A percentile compares a stretch with the other conserved stretches of the same genome.
Conservation (phyloP, 2,329 filamentous ascomycete genomes). For the Fusarium xyrophilum region DNA sequence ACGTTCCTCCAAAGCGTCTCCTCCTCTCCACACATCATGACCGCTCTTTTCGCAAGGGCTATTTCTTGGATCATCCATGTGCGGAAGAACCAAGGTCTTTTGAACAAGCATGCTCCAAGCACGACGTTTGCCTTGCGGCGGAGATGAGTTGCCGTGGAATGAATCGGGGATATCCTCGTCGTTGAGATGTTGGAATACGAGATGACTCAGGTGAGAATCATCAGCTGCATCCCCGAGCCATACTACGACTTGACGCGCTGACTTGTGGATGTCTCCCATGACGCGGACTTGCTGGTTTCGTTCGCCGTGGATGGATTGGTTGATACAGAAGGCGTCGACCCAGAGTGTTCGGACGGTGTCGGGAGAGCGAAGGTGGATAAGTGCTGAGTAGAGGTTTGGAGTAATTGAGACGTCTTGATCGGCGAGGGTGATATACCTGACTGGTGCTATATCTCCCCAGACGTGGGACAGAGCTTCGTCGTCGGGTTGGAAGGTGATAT, state of each 20-base stretch:
- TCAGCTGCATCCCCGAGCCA: conserved; percentile 12
- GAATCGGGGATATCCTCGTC: neutral
- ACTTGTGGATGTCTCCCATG: conserved; percentile 26
- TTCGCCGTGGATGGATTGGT: conserved; percentile 9
- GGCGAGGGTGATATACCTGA: neutral
- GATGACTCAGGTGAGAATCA: neutral
- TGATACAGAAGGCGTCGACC: conserved; percentile 14
- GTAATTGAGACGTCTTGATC: neutral
- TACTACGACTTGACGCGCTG: conserved; percentile 11
- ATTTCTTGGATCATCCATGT: conserved; percentile 25
- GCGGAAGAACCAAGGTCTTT: conserved; percentile 20
- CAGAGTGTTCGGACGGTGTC: neutral
- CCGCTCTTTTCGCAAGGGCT: neutral
- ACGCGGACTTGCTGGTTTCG: conserved; percentile 24
- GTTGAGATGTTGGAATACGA: conserved; percentile 8
- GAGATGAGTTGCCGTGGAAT: fast-evolving
- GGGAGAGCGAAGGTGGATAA: neutral
- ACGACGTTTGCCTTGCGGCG: neutral
- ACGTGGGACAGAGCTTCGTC: conserved; percentile 24
- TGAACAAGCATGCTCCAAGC: conserved; percentile 12
- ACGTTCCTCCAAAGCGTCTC: neutral
- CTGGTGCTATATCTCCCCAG: conserved; percentile 2
- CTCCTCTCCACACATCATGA: conserved; percentile 11
- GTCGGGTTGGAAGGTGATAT: conserved; percentile 14
- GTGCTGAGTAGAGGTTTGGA: conserved; percentile 6